Conservation (phyloP, 164 flowering plant genomes). For the Vitis rupestris region DNA sequence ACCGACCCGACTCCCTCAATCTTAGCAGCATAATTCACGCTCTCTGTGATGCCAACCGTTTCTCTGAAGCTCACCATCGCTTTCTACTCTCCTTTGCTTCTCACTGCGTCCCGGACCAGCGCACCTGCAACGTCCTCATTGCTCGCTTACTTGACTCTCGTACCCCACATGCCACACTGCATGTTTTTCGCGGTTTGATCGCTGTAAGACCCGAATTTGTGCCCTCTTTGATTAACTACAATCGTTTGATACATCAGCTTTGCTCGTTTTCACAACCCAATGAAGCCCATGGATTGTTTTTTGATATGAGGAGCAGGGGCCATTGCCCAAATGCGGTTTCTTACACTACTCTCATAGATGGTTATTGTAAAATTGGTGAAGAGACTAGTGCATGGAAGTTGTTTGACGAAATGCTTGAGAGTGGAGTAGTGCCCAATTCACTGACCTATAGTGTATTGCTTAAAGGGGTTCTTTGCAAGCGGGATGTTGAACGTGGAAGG, state of each 20-base stretch:
- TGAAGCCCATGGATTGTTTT: conserved; percentile 54
- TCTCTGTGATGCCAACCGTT: conserved; percentile 65
- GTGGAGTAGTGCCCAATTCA: conserved; percentile 58
- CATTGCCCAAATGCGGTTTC: conserved; percentile 61
- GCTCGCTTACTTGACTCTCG: conserved; percentile 63
- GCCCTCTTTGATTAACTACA: conserved; percentile 68
- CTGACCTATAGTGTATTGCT: conserved; percentile 71
- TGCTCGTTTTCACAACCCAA: conserved; percentile 29
- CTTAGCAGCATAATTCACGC: conserved; percentile 71
- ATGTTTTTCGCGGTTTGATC: conserved; percentile 38
- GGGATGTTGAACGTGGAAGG: conserved; percentile 46
- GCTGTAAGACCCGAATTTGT: conserved; percentile 56
- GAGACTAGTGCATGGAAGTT: conserved; percentile 47
- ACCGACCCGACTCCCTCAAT: conserved; percentile 59
- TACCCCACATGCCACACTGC: conserved; percentile 38
- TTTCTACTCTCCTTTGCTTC: conserved; percentile 43
- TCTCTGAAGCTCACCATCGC: conserved; percentile 72
- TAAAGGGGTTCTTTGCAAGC: conserved; percentile 48
- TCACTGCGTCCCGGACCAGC: conserved; percentile 58
- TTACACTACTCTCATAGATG: conserved; percentile 69
- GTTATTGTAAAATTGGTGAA: conserved; percentile 58
- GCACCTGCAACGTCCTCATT: conserved; percentile 79
- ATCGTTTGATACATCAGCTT: conserved; percentile 71
- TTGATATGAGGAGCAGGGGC: conserved; percentile 57
- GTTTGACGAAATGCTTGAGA: conserved; percentile 76